Evolutionary conservation across 177 flowering plant genomes (phyloP).

Genomic region (Vitis hybrid): DNA sequence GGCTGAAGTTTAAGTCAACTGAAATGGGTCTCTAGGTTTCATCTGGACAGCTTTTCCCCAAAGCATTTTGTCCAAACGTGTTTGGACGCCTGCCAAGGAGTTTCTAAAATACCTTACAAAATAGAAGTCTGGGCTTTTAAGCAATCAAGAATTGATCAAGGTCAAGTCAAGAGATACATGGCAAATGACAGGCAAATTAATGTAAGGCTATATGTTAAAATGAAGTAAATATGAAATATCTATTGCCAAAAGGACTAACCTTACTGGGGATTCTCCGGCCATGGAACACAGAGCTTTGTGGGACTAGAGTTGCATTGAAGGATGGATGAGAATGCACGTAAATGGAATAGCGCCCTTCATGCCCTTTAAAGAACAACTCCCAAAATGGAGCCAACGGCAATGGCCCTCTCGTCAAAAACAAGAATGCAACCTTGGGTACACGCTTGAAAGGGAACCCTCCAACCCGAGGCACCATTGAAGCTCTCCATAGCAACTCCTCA

Average conservation of each 20-base stretch:
- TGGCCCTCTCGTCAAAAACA: constrained; percentile 40
- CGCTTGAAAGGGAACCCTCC: constrained; percentile 18
- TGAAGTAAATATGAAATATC: too few relatives aligned
- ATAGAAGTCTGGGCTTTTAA: too few relatives aligned
- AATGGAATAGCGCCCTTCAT: constrained; percentile 40
- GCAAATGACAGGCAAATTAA: too few relatives aligned
- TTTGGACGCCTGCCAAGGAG: too few relatives aligned
- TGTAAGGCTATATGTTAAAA: too few relatives aligned
- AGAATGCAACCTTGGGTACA: constrained; percentile 41
- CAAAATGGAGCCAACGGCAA: constrained; percentile 37
- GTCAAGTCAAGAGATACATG: too few relatives aligned
- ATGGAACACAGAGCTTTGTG: constrained; percentile 24
- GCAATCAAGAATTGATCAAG: too few relatives aligned
- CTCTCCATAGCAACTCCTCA: constrained; percentile 29
- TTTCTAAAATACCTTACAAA: too few relatives aligned
- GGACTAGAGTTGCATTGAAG: constrained; percentile 14
- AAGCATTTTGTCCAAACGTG: too few relatives aligned
- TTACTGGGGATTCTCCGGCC: constrained; percentile 33
- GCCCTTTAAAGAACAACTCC: constrained; percentile 46
- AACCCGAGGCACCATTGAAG: constrained; percentile 21
- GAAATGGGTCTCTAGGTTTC: too few relatives aligned
- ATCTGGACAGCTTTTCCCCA: too few relatives aligned
- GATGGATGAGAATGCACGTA: constrained; percentile 44
- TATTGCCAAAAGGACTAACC: constrained; percentile 17
- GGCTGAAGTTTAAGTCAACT: too few relatives aligned